Evolutionary conservation across 495 filamentous ascomycete species (phyloP), one percentile per base, ranked within the genome.

Genomic region (Zalerion maritima): DNA sequence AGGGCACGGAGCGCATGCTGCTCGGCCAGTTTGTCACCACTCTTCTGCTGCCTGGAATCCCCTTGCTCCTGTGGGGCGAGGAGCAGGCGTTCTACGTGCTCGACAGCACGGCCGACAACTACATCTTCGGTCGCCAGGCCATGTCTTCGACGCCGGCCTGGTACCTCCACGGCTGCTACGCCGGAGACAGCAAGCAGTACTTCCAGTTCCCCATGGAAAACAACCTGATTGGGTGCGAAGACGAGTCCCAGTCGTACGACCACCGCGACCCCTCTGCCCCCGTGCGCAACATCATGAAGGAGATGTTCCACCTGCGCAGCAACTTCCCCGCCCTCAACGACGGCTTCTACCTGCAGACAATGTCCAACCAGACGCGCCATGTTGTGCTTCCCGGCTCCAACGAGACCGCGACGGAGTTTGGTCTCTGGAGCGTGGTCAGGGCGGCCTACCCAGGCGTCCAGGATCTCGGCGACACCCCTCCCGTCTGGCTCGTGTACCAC

Each of bases 221-320:
- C 17, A 69, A 68, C 1, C 43, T 55, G 1, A 22, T 57, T 18
- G 76, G 73, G 4, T 82, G 77, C 37, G 26, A 71, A 6, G 77
- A 82, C 36, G 53, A 63, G 4, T 31, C 38, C 2, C 63, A 70
- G 26, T 65, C 59, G 11, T 68, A 69, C 22, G 77, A 82, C 40
- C 77, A 82, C 42, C 65, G 77, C 6, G 73, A 82, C 46, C 73
- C 77, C 0, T 66, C 76, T 8, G 70, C 77, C 32, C 72, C 70
- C 2, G 38, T 81, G 15, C 59, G 73, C 26, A 78, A 75, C 38
- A 68, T 76, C 26, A 58, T 80, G 42, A 77, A 75, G 46, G 55
- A 66, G 29, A 77, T 78, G 64, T 80, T 70, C 32, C 56, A 70
- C 27, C 54, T 81, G 41, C 67, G 77, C 28, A 41, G 67, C 5